Evolutionary conservation across 495 filamentous ascomycete species (phyloP).

Genomic region (Pyrenopolyporus hunteri): DNA sequence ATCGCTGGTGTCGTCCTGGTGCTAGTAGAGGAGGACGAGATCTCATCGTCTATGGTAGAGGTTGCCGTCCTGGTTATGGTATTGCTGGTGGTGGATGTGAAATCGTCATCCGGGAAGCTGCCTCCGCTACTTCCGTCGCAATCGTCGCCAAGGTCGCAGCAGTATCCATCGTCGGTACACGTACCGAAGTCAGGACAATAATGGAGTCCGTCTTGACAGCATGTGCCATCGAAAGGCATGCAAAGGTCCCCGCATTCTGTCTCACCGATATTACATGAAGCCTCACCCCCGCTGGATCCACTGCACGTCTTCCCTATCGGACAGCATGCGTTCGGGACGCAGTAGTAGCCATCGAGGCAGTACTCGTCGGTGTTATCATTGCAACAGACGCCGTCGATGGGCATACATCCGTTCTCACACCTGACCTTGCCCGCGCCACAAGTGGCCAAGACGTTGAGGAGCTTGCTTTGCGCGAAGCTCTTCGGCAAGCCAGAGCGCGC

Average conservation of each 20-base stretch:
- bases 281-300: constrained; percentile 4
- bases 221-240: constrained; percentile 36
- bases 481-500: constrained; percentile 27
- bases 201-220: constrained; percentile 21
- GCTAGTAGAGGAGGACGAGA: constrained; percentile 7
- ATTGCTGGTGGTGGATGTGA: constrained; percentile 24
- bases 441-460: constrained; percentile 21
- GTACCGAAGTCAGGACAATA: constrained; percentile 37
- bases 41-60: neutral
- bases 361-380: constrained; percentile 37
- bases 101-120: constrained; percentile 9
- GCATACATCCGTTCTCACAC: constrained; percentile 33
- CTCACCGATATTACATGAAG: constrained; percentile 15
- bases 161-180: constrained; percentile 31
- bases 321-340: constrained; percentile 33
- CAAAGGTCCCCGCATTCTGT: constrained; percentile 27
- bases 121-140: constrained; percentile 16
- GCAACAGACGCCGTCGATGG: constrained; percentile 20
- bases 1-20: constrained; percentile 1
- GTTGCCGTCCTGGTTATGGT: constrained; percentile 27
- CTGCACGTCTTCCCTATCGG: constrained; percentile 30
- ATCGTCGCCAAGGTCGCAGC: constrained; percentile 32
- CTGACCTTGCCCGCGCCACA: constrained; percentile 11
- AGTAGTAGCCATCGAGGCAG: constrained; percentile 34
- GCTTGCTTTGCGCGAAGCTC: constrained; percentile 22